A percentile compares a stretch with the other conserved stretches of the same genome.
phyloP scores from a whole-genome alignment of 768 basidiomycete species.

The Kondoa malvinella region DNA sequence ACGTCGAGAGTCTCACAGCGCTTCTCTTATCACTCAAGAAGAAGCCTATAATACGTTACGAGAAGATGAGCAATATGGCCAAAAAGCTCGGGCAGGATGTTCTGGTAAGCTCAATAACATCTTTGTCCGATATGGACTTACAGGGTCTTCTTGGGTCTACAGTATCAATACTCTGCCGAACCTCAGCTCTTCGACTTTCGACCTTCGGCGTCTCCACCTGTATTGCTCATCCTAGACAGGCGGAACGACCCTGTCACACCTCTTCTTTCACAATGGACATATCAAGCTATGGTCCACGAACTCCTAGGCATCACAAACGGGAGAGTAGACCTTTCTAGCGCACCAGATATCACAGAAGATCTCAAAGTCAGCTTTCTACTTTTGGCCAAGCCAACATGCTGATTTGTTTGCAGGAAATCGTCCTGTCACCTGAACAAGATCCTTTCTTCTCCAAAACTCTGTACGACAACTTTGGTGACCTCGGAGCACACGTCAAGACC shows the following conservation, averaged over 20 bases:
- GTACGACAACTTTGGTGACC: conserved; percentile 86
- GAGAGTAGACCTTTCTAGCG: conserved; percentile 62
- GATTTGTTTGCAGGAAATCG: conserved; percentile 56
- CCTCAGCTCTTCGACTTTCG: conserved; percentile 80
- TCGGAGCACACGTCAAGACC: conserved; percentile 73
- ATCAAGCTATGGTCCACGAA: conserved; percentile 99
- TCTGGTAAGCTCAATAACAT: conserved; percentile 41
- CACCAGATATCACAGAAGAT: conserved; percentile 73
- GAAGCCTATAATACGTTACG: conserved; percentile 83
- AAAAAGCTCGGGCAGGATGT: conserved; percentile 73
- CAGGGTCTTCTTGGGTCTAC: neutral
- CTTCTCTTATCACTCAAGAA: conserved; percentile 88
- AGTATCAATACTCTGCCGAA: conserved; percentile 68
- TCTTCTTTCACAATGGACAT: conserved; percentile 92
- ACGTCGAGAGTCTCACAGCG: conserved; percentile 62
- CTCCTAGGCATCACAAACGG: conserved; percentile 84
- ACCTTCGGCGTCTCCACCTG: conserved; percentile 65
- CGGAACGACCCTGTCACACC: conserved; percentile 96
- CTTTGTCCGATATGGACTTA: neutral
- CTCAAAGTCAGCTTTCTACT: conserved; percentile 44
- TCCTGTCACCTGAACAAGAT: conserved; percentile 70
- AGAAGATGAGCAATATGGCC: conserved; percentile 80
- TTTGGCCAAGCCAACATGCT: neutral
- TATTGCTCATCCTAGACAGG: conserved; percentile 81
- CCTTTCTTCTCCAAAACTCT: conserved; percentile 83